Conservation (phyloP, 441 rosid species). For the Pelargonium fulgidum region DNA sequence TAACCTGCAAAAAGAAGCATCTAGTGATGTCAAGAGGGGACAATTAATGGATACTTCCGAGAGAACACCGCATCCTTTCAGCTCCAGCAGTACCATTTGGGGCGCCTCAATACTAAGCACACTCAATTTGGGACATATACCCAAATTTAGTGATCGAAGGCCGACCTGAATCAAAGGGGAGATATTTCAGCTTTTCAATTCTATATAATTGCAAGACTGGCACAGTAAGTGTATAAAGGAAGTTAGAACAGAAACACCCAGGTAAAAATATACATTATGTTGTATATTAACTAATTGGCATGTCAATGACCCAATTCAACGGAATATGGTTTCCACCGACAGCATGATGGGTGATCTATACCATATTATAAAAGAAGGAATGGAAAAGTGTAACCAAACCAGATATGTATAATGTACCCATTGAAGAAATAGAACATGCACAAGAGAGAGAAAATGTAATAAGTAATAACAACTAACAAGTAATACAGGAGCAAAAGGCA, state of each 20-base stretch:
- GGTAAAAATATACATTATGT: not conserved
- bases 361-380: not conserved
- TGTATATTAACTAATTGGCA: not conserved
- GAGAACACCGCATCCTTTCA: constrained; percentile 90
- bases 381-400: not conserved
- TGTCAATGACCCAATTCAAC: not conserved
- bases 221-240: not conserved
- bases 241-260: not conserved
- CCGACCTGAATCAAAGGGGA: constrained; percentile 51
- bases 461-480: not conserved
- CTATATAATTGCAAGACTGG: not conserved
- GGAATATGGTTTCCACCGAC: not conserved
- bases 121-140: constrained; percentile 87
- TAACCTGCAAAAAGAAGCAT: constrained; percentile 97
- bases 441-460: not conserved
- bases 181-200: not conserved
- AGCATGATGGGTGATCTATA: not conserved
- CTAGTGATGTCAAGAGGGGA: constrained; percentile 77
- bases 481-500: not conserved
- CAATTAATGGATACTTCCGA: constrained; percentile 78
- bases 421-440: not conserved
- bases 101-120: constrained; percentile 72
- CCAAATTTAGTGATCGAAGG: constrained; percentile 69
- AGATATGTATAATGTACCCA: not conserved
- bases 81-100: constrained; percentile 71